Base-by-base conservation (phyloP, 1,284 basidiomycete genomes). In the Moniliophthora roreri region DNA sequence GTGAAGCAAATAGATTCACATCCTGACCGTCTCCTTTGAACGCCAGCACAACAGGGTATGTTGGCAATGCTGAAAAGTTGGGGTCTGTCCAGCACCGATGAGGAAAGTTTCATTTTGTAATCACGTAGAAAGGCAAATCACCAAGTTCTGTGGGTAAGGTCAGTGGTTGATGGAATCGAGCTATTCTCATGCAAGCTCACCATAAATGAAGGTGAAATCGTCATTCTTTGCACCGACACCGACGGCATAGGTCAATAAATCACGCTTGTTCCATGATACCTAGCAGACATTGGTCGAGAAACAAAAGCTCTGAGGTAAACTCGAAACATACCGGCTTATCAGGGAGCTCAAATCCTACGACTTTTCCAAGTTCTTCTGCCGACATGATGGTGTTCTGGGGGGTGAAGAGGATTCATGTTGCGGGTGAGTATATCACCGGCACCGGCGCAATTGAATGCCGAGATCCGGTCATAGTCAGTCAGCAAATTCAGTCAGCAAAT, bases 231-330 rank as follows among this genome's bases (percentile, higher is more conserved):
- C 85, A 16, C 87, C 87, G 47, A 89, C 80, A 7, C 87, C 86
- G 26, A 81, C 69, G 9, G 87, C 84, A 60, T 90, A 89, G 1
- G 81, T 72, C 50, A 89, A 68, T 21, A 88, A 66, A 66, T 89
- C 87, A 38, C 85, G 77, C 67, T 82, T 82, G 66, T 85, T 87
- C 87, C 87, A 89, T 2, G 78, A 66, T 21, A 87, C 85, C 86
- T 89, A 58, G 4, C 32, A 9, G 11, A 20, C n/a, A 23, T 24
- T 45, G 15, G 20, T 20, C 16, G 11, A 38, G 11, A 24, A 1
- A 16, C 13, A 41, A 16, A 26, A 32, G 15, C 15, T 13, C n/a
- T 28, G 21, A 11, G 13, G 24, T 10, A 8, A 52, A 32, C 9
- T 18, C 16, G 11, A 7, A 9, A 60, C 76, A 45, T 58, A 83